These are phyloP conservation scores for Xylaria sp. DNA, from an alignment of 2,329 filamentous ascomycete genomes.

Conservation along the genomic window DNA sequence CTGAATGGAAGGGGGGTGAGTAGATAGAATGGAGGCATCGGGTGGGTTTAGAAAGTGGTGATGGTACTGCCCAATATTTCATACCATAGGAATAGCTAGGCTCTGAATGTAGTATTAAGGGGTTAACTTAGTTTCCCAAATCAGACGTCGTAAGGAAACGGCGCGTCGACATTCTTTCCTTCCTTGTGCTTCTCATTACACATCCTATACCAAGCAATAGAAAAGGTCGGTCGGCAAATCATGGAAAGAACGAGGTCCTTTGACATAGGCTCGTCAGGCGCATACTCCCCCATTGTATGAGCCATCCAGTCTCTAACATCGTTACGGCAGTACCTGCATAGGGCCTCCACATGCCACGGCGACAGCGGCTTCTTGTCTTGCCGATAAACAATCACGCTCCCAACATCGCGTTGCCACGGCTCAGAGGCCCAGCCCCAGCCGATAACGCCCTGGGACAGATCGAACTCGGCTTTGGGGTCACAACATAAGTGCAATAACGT, in stretches of 20 bases:
- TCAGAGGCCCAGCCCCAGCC: background rate
- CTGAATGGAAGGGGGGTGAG: conserved; percentile 38
- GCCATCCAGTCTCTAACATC: conserved; percentile 1
- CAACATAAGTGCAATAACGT: conserved; percentile 18
- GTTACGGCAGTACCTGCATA: conserved; percentile 22
- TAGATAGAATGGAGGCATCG: background rate
- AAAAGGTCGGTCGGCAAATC: conserved; percentile 21
- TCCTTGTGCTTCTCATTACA: background rate
- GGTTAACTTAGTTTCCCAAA: background rate
- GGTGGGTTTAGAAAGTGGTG: no score
- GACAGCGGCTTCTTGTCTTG: conserved; percentile 27
- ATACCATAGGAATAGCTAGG: no score
- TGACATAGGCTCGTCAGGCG: conserved; percentile 19
- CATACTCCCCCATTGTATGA: conserved; percentile 15
- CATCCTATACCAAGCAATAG: conserved; percentile 6
- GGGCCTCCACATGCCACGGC: conserved; percentile 14
- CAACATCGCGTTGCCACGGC: conserved; percentile 1
- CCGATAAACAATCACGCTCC: conserved; percentile 23
- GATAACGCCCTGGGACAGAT: background rate
- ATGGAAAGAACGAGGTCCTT: conserved; percentile 17
- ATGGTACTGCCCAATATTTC: no score
- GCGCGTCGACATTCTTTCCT: background rate
- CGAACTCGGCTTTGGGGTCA: background rate
- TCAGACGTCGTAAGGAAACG: conserved; percentile 23
- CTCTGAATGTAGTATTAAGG: background rate